Base-by-base conservation (phyloP, 768 basidiomycete species). In the Pleurotus djamor region DNA sequence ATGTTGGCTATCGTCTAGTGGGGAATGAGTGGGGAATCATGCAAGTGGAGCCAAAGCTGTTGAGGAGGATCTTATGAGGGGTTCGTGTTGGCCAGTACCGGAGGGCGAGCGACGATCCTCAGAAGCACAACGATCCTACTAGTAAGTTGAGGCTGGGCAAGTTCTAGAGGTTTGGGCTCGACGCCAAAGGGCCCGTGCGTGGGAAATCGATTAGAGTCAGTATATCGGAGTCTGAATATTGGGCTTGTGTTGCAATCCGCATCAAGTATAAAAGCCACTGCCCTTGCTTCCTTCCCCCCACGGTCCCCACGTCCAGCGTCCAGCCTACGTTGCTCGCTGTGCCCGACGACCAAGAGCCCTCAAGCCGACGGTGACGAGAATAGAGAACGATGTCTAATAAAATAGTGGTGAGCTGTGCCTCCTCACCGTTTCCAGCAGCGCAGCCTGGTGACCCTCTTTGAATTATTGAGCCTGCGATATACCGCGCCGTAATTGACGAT, bases 401-500 rank as follows among this genome's bases (percentile, higher is more conserved):
- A 83, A 93, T 94, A 81, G 94, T 96, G 87, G 94, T 95, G 84
- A 92, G 91, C 89, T 86, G 78, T 86, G 83, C 83, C 78, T 28
- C 74, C 34, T 38, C 54, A 56, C 67, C 75, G 74, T 76, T 72
- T 72, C 76, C 81, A 79, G 81, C 79, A 71, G 75, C 72, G 63
- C 69, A 66, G 75, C 78, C 79, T 77, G 74, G 81, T 80, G 82
- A 85, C 77, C 73, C 21, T 28, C 63, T 69, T 47, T 76, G 41
- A 56, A 73, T 82, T 28, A 28, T 28, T 84, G 87, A 96, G 94
- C 94, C 94, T 71, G 68, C 74, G 65, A 91, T 93, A 67, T 99
- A 99, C 76, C 92, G 96, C 64, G 73, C 85, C 60, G 91, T 99
- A 74, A 98, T 99, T 76, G 94, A 97, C 85, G 94, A 98, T 76